phyloP scores from a whole-genome alignment of 495 filamentous ascomycete genomes.

The Podospora anserina region DNA sequence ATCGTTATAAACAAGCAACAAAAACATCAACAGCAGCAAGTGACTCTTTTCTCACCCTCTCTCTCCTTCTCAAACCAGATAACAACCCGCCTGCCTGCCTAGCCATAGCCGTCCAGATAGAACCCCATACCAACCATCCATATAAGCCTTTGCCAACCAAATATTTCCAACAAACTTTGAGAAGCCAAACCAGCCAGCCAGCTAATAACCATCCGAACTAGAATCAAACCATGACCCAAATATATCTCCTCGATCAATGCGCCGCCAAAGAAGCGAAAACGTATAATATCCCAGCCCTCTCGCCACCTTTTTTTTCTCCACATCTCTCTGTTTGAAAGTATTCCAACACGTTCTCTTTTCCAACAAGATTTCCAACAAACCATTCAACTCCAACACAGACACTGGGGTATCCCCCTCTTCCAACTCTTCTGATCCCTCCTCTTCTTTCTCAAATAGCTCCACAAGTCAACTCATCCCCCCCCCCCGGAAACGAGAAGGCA shows the following conservation, averaged over 20 bases:
- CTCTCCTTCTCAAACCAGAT: no score
- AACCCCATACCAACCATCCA: not conserved
- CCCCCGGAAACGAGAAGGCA: not conserved
- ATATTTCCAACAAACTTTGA: not conserved
- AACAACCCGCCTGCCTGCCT: not conserved
- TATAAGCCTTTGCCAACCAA: not conserved
- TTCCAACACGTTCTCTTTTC: no score
- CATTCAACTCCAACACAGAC: no score
- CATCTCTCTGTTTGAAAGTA: no score
- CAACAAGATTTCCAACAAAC: no score
- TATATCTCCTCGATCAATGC: not conserved
- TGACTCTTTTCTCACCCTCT: no score
- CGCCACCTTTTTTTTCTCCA: no score
- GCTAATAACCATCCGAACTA: not conserved
- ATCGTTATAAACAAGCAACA: not conserved
- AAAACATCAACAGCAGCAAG: not conserved
- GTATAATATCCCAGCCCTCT: no score
- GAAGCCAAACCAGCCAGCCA: not conserved
- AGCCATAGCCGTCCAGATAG: not conserved
- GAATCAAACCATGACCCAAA: not conserved
- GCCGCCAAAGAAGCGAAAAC: not conserved
- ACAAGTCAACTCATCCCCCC: no score
- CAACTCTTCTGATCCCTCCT: no score
- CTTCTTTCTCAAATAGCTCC: no score
- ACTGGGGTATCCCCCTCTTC: no score